Evolutionary conservation across 2,329 filamentous ascomycete species (phyloP), one percentile per base, ranked within the genome.

Genomic region (Chrysosphaeria jannelii): DNA sequence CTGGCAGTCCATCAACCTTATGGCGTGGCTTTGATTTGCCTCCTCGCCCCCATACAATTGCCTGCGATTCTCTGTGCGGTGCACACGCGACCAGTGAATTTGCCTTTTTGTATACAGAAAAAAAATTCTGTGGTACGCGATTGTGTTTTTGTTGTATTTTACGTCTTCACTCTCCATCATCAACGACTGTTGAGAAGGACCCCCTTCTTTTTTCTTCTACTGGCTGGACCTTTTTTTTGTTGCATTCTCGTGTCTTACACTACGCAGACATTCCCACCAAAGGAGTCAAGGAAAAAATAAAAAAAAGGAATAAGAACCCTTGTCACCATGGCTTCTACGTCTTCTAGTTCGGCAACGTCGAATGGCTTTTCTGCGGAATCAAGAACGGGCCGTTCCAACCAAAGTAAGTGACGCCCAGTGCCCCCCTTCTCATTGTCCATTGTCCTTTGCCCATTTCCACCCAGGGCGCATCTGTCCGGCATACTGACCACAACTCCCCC

Each of bases 331-430:
- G n/a, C 22, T 18, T 18, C 7, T 11, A 16, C 22, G 8, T 13
- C 23, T 16, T n/a, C n/a, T 18, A 7, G 16, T n/a, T 18, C 16
- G 7, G 24, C 27, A 22, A 26, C 26, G 10, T 22, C 21, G 23
- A 43, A 34, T 30, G 16, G 16, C 16, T 18, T 18, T n/a, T 48
- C 58, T 24, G 68, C 67, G 62, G 56, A 78, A 50, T 74, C 71
- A 30, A 60, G 72, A 38, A 66, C 61, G 25, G 72, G 72, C 36
- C 58, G 74, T 41, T 65, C 52, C 39, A 79, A 79, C 40, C 74
- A 85, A 47, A 62, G 72, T 78, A 54, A 64, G 69, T n/a, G n/a
- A n/a, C n/a, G n/a, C n/a, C n/a, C n/a, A n/a, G n/a, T n/a, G n/a
- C n/a, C n/a, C n/a, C n/a, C 70, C 21, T 25, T 22, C 24, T 28